Conservation (phyloP, 2,329 filamentous ascomycete species). For the Ceratocystis eucalypticola region DNA sequence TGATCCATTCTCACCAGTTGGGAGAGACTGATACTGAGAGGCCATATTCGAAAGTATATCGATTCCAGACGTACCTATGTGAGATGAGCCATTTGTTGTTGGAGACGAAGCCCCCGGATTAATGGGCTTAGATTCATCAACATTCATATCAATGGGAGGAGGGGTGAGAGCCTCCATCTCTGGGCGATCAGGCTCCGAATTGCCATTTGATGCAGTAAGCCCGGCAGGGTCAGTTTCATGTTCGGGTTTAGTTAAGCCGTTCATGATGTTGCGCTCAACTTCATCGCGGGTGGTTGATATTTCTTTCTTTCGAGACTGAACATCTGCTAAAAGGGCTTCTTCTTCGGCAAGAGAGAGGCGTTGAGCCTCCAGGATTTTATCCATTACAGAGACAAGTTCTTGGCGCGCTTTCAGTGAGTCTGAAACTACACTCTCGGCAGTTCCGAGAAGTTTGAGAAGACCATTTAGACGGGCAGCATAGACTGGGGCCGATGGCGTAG, state of each 20-base stretch:
- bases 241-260: conserved; percentile 53
- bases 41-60: conserved; percentile 23
- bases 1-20: conserved; percentile 38
- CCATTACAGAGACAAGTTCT: conserved; percentile 63
- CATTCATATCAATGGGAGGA: conserved; percentile 39
- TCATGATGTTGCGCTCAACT: conserved; percentile 84
- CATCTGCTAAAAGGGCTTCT: conserved; percentile 47
- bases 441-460: conserved; percentile 77
- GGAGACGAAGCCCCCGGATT: not conserved
- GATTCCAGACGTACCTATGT: not conserved
- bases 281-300: conserved; percentile 75
- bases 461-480: conserved; percentile 81
- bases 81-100: not conserved
- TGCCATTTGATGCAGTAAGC: not conserved
- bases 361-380: conserved; percentile 67
- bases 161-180: conserved; percentile 79
- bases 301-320: conserved; percentile 52
- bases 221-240: conserved; percentile 24
- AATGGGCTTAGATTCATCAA: conserved; percentile 12
- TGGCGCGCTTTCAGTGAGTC: conserved; percentile 79
- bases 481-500: conserved; percentile 69
- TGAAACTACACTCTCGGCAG: conserved; percentile 75
- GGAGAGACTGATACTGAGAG: conserved; percentile 36
- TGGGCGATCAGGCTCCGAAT: conserved; percentile 54
- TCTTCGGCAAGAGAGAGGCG: conserved; percentile 57